Evolutionary conservation across 768 basidiomycete genomes (phyloP).

Genomic region (Tylopilus intermedius): DNA sequence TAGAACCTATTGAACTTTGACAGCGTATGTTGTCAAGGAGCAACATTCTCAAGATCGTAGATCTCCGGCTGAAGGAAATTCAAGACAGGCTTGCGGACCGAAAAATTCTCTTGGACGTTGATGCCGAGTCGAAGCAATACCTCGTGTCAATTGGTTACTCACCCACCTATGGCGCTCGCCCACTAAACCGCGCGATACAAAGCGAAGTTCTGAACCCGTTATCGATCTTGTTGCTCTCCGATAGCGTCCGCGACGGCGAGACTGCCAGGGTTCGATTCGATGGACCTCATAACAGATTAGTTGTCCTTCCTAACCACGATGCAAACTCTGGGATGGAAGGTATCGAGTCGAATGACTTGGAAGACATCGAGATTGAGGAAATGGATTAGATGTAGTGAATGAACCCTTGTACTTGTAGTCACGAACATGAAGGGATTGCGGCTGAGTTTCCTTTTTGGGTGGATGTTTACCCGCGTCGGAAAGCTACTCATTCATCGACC

Average conservation of each 20-base stretch:
- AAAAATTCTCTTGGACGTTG: slow-evolving; percentile 77
- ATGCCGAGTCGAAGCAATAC: slow-evolving; percentile 71
- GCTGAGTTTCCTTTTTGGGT: slow-evolving; percentile 15
- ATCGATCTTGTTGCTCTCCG: slow-evolving; percentile 78
- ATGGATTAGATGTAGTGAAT: slow-evolving; percentile 11
- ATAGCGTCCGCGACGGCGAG: slow-evolving; percentile 79
- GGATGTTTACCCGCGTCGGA: neutral
- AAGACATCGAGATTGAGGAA: slow-evolving; percentile 30
- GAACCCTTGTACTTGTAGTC: too few species aligned
- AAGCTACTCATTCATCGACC: slow-evolving; percentile 3
- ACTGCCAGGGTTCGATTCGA: slow-evolving; percentile 72
- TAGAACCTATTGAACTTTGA: slow-evolving; percentile 23
- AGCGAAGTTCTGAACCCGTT: slow-evolving; percentile 89
- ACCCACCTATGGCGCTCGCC: slow-evolving; percentile 84
- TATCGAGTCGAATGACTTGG: slow-evolving; percentile 62
- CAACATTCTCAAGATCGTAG: slow-evolving; percentile 82
- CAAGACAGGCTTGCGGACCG: slow-evolving; percentile 72
- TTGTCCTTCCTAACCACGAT: slow-evolving; percentile 81
- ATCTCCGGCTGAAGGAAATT: slow-evolving; percentile 81
- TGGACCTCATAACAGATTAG: slow-evolving; percentile 71
- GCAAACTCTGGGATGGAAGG: slow-evolving; percentile 39
- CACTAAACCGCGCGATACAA: slow-evolving; percentile 88
- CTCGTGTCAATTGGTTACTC: slow-evolving; percentile 76
- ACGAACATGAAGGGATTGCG: too few species aligned
- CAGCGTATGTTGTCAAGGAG: slow-evolving; percentile 75